Conservation (phyloP, 495 filamentous ascomycete genomes). For the Aspergillus diversus region DNA sequence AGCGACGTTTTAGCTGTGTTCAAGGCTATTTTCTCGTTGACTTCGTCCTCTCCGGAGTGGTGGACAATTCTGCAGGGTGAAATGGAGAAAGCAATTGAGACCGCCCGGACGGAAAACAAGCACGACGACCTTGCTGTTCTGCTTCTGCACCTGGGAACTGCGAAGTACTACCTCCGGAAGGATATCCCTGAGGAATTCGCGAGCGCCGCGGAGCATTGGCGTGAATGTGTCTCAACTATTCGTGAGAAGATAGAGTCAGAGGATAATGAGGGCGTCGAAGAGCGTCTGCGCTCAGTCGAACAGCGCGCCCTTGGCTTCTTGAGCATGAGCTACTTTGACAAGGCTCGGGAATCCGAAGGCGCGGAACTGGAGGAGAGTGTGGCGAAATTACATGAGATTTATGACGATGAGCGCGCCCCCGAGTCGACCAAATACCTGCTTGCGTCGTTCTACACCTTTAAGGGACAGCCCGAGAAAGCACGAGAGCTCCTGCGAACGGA, state of each 20-base stretch:
- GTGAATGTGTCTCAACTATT: conserved; percentile 5
- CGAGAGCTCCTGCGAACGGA: conserved; percentile 13
- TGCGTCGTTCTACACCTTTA: conserved; percentile 12
- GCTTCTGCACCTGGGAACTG: conserved; percentile 10
- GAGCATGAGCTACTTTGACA: background rate
- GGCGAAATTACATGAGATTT: background rate
- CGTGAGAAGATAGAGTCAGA: background rate
- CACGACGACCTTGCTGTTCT: conserved; percentile 8
- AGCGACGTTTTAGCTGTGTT: background rate
- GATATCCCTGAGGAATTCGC: conserved; percentile 1
- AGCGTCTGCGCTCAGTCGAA: background rate
- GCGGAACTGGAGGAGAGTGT: background rate
- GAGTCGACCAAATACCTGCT: conserved; percentile 5
- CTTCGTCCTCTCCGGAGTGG: conserved; percentile 13
- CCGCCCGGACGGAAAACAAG: conserved; percentile 8
- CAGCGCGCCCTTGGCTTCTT: background rate
- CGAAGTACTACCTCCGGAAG: conserved; percentile 9
- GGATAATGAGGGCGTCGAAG: background rate
- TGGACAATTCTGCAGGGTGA: conserved; percentile 10
- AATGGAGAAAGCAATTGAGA: conserved; percentile 14
- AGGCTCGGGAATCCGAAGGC: background rate
- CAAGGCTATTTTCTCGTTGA: conserved; percentile 5
- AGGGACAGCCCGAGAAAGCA: conserved; percentile 8
- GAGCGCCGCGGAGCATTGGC: conserved; percentile 8
- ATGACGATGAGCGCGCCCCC: background rate